Conservation (phyloP, 2,329 filamentous ascomycete genomes). For the Coniochaeta ligniaria region DNA sequence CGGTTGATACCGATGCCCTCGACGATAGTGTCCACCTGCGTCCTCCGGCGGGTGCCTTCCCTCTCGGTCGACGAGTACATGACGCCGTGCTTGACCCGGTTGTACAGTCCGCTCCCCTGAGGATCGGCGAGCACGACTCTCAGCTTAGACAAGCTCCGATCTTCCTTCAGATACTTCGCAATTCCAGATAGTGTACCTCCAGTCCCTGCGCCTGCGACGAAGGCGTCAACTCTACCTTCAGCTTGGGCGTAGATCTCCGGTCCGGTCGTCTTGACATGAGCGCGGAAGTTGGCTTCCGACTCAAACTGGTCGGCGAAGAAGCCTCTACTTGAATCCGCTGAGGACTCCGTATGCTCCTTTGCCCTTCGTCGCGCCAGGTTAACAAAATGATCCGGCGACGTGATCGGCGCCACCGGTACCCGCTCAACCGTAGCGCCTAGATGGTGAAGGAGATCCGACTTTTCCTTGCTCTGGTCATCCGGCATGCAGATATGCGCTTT, state of each 20-base stretch:
- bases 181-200: constrained; percentile 91
- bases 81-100: constrained; percentile 85
- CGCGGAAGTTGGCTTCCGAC: constrained; percentile 78
- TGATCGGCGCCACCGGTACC: constrained; percentile 84
- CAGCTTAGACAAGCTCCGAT: constrained; percentile 46
- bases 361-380: constrained; percentile 80
- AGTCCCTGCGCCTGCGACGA: constrained; percentile 89
- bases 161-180: constrained; percentile 72
- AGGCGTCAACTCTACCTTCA: constrained; percentile 68
- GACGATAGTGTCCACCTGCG: constrained; percentile 92
- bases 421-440: constrained; percentile 90
- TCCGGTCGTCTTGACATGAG: constrained; percentile 76
- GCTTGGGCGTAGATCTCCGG: constrained; percentile 85
- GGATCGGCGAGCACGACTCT: constrained; percentile 84
- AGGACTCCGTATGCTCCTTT: constrained; percentile 57
- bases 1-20: constrained; percentile 95
- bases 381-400: constrained; percentile 90
- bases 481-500: constrained; percentile 97
- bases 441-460: constrained; percentile 80
- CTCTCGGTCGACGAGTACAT: constrained; percentile 89
- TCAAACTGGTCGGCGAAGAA: constrained; percentile 98
- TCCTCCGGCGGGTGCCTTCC: constrained; percentile 81
- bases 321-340: constrained; percentile 58
- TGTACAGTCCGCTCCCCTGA: constrained; percentile 87
- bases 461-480: constrained; percentile 81